Evolutionary conservation across 352 stramenopile genomes (phyloP), one percentile per base, ranked within the genome.

Genomic region (Globisporangium middletonii): DNA sequence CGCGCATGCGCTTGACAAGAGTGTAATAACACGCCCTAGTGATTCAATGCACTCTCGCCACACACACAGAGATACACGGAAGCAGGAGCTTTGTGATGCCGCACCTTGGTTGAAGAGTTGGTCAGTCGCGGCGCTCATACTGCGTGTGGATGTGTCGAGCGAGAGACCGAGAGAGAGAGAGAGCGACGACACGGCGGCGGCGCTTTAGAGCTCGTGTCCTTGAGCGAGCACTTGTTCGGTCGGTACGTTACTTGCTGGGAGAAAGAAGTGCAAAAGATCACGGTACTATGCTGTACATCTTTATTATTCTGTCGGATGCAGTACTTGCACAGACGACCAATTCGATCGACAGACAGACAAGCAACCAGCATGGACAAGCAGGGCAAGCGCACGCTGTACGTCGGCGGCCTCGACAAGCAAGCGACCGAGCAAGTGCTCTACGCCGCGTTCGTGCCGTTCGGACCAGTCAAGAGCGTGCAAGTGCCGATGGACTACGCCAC

Each of bases 351-450:
- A 42, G 13, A 50, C 13, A 8, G 18, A 64, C 23, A n/a, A 70
- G 68, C 65, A n/a, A n/a, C n/a, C n/a, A 35, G 52, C 15, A 61
- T 68, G 54, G 72, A 63, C 62, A 81, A 71, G 60, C 57, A 68
- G 4, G 83, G 83, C 62, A 89, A 88, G 71, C 75, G 79, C 30
- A 73, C 64, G 62, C 74, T 98, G 35, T 97, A 97, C 65, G 90
- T 97, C 16, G 93, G 92, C 52, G 92, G 92, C 3, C 68, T 98
- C 53, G 85, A 93, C 53, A 79, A 86, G 37, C 78, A 92, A 42
- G 90, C 97, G 11, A 97, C 77, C 30, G 86, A 95, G 69, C 74
- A 91, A 51, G 74, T 85, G 30, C 66, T 98, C 43, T 93, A 96
- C 59, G 83, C 78, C 23, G 83, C 83, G 12, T 96, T 95, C 58